These are phyloP conservation scores for Colletotrichum filicis DNA, from an alignment of 2,329 filamentous ascomycete species.

Conservation along the genomic window DNA sequence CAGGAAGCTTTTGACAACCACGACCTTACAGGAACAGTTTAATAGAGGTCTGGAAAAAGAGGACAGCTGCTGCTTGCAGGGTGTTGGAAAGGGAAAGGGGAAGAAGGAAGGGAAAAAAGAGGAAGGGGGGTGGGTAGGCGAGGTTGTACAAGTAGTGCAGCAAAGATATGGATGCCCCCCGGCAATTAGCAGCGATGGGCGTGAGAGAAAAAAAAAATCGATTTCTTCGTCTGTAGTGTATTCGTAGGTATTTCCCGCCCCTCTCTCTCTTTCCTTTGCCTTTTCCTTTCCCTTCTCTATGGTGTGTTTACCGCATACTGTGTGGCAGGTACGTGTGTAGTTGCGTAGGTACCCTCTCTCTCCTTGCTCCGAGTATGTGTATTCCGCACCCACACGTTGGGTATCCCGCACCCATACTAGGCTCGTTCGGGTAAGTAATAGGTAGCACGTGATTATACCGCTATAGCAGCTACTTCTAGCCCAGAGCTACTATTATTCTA, in stretches of 20 bases:
- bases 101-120: conserved; percentile 13
- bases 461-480: no score
- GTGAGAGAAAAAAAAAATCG: conserved; percentile 3
- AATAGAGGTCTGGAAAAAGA: conserved; percentile 15
- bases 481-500: no score
- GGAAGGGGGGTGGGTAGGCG: conserved; percentile 10
- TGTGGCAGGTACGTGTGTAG: not conserved
- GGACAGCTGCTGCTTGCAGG: not conserved
- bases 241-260: not conserved
- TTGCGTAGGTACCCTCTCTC: not conserved
- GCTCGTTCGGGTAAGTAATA: no score
- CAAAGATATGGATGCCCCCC: conserved; percentile 18
- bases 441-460: no score
- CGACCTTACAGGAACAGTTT: conserved; percentile 19
- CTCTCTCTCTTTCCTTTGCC: not conserved
- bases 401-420: no score
- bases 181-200: conserved; percentile 14
- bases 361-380: conserved; percentile 8
- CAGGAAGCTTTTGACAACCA: not conserved
- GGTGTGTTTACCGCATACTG: not conserved
- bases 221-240: not conserved
- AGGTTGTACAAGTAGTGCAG: conserved; percentile 18
- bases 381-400: no score
- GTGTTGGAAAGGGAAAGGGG: conserved; percentile 4
- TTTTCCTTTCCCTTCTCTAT: not conserved